Conservation (phyloP, 495 filamentous ascomycete genomes). For the Penicillium turbatum region DNA sequence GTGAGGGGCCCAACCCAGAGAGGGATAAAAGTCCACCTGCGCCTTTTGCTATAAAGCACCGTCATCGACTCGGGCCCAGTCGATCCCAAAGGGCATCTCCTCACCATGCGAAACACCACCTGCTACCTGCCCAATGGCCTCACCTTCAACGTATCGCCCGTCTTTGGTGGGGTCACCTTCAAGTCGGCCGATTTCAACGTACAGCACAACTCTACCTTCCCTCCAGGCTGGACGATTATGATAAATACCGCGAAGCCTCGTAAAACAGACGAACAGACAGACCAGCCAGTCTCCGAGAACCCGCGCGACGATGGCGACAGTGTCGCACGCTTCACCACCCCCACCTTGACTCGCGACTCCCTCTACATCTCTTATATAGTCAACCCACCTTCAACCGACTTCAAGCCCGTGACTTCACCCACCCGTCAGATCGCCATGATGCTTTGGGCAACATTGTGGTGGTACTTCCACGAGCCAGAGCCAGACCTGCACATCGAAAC, state of each 20-base stretch:
- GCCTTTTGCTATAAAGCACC: not conserved
- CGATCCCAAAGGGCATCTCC: not conserved
- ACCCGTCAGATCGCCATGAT: slow-evolving; percentile 90
- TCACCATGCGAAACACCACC: slow-evolving; percentile 31
- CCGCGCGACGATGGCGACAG: slow-evolving; percentile 20
- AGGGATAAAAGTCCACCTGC: slow-evolving; percentile 1
- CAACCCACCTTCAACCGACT: slow-evolving; percentile 72
- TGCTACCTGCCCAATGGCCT: slow-evolving; percentile 81
- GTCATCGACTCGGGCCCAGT: not conserved
- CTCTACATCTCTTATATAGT: slow-evolving; percentile 90
- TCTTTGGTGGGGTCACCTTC: slow-evolving; percentile 87
- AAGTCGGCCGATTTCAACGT: slow-evolving; percentile 69
- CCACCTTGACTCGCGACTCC: slow-evolving; percentile 72
- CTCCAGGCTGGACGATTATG: slow-evolving; percentile 83
- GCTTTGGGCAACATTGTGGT: slow-evolving; percentile 90
- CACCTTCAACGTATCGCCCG: slow-evolving; percentile 70
- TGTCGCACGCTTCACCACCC: slow-evolving; percentile 56
- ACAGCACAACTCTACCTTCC: slow-evolving; percentile 61
- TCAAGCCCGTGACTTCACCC: slow-evolving; percentile 71
- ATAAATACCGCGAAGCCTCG: slow-evolving; percentile 64
- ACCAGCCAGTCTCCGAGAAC: slow-evolving; percentile 7
- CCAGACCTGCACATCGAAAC: slow-evolving; percentile 53
- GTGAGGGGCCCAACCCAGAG: slow-evolving; percentile 6
- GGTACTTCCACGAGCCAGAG: slow-evolving; percentile 81
- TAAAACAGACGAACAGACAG: slow-evolving; percentile 23